phyloP scores from a whole-genome alignment of 768 basidiomycete species.

The Termitomyces heimii region DNA sequence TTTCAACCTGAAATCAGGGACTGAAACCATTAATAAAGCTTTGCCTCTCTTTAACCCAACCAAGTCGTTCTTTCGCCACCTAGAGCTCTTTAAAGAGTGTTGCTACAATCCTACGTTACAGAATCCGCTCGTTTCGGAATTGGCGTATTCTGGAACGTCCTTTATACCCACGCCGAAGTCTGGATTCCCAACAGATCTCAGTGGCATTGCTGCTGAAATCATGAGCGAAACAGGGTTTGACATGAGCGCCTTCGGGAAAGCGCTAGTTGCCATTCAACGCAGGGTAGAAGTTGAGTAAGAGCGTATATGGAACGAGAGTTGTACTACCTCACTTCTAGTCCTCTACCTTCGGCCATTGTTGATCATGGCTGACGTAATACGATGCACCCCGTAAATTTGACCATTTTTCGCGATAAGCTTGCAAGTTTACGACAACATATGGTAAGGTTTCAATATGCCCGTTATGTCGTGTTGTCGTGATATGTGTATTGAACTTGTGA shows the following conservation, averaged over 20 bases:
- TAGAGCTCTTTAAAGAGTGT: conserved; percentile 42
- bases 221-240: conserved; percentile 15
- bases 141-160: conserved; percentile 19
- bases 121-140: conserved; percentile 34
- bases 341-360: background rate
- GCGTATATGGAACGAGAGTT: background rate
- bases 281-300: background rate
- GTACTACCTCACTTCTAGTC: background rate
- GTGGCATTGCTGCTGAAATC: conserved; percentile 6
- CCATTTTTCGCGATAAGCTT: background rate
- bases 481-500: background rate
- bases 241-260: conserved; percentile 9
- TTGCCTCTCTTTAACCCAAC: conserved; percentile 53
- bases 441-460: too few relatives aligned
- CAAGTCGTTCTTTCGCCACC: conserved; percentile 35
- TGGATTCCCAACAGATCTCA: background rate
- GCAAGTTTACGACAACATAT: background rate
- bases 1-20: background rate
- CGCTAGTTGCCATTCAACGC: conserved; percentile 8
- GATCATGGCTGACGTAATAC: background rate
- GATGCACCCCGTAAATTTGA: background rate
- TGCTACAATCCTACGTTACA: conserved; percentile 29
- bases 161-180: background rate
- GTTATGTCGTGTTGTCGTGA: background rate
- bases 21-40: conserved; percentile 20